Evolutionary conservation across 345 rosid genomes (phyloP).

Genomic region (Capsella bursapastoris): DNA sequence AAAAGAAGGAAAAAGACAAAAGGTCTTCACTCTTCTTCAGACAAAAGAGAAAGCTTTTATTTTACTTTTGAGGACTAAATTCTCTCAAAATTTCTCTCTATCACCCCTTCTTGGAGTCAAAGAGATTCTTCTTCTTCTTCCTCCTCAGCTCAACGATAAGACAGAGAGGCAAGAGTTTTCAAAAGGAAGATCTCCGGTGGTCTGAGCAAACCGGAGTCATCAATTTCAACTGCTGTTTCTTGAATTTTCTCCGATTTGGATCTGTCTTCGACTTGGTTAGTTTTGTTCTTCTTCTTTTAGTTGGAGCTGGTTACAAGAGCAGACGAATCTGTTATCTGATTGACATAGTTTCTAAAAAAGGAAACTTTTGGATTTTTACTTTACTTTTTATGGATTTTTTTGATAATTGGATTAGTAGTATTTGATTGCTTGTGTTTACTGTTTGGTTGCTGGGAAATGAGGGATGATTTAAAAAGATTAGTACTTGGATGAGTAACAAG

Average conservation of each 20-base stretch:
- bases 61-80: constrained; percentile 39
- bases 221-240: neutral
- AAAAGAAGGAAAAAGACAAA: constrained; percentile 30
- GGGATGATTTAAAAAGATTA: constrained; percentile 9
- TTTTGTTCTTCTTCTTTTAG: constrained; percentile 1
- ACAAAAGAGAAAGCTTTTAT: constrained; percentile 25
- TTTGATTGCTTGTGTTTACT: constrained; percentile 1
- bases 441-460: constrained; percentile 49
- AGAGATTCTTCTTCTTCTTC: constrained; percentile 2
- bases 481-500: neutral
- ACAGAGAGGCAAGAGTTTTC: constrained; percentile 18
- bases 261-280: constrained; percentile 33
- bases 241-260: constrained; percentile 24
- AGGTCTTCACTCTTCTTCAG: neutral
- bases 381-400: constrained; percentile 6
- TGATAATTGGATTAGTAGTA: neutral
- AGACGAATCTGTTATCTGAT: constrained; percentile 8
- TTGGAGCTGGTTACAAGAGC: neutral
- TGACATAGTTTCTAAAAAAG: neutral
- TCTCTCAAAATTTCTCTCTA: constrained; percentile 26
- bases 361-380: neutral
- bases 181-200: constrained; percentile 20
- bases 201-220: neutral
- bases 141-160: constrained; percentile 25
- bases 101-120: constrained; percentile 3